Percentiles rank a stretch among this genome's conserved stretches.
phyloP scores from a whole-genome alignment of 176 grass and related monocot genomes.

The Oryza officinalis region DNA sequence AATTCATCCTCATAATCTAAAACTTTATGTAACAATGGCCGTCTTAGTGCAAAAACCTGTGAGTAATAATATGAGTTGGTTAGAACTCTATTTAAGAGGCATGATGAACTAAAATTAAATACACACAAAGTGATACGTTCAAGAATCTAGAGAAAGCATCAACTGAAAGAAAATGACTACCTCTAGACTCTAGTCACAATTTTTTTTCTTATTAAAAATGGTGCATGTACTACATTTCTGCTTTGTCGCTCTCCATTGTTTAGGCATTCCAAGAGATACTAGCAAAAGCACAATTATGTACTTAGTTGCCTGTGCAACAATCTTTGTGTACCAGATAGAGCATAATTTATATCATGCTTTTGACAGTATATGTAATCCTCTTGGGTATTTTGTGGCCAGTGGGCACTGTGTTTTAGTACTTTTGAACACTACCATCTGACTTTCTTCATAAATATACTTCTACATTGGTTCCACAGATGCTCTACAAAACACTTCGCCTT shows the following conservation, averaged over 20 bases:
- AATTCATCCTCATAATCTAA: conserved; percentile 97
- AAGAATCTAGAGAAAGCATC: conserved; percentile 1
- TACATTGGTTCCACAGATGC: not conserved
- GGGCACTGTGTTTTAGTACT: not conserved
- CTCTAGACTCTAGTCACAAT: not conserved
- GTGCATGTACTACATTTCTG: not conserved
- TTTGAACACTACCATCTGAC: not conserved
- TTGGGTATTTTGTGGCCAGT: conserved; percentile 4
- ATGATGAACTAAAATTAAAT: conserved; percentile 17
- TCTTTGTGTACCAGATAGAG: not conserved
- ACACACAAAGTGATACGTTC: not conserved
- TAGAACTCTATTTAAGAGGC: conserved; percentile 1
- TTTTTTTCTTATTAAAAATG: not conserved
- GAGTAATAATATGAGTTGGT: conserved; percentile 3
- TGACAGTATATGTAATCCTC: not conserved
- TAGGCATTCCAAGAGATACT: not conserved
- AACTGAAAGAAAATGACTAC: not conserved
- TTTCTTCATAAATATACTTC: not conserved
- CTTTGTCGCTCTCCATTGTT: not conserved
- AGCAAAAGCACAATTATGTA: not conserved
- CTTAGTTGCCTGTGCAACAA: not conserved
- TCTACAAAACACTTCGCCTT: not conserved
- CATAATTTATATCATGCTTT: not conserved
- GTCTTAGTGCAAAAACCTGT: conserved; percentile 93
- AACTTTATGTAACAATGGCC: conserved; percentile 85